Evolutionary conservation across 1,284 basidiomycete species (phyloP).

Genomic region (Trametes hirsuta): DNA sequence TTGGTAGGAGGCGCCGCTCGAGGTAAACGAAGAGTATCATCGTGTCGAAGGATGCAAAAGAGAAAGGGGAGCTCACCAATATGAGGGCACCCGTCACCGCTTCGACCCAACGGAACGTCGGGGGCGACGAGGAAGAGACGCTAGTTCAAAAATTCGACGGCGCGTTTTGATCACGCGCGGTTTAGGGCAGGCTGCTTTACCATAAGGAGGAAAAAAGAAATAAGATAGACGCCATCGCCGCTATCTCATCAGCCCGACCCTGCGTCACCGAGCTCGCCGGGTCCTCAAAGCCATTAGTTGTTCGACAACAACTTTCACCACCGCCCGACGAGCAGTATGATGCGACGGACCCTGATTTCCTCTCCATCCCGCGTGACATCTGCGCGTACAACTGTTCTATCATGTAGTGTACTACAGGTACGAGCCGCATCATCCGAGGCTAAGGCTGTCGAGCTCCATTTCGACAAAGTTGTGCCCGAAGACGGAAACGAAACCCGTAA

Average conservation of each 20-base stretch:
- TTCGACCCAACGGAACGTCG: background rate
- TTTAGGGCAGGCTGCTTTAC: slow-evolving; percentile 21
- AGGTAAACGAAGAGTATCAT: slow-evolving; percentile 55
- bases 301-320: background rate
- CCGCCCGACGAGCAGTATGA: background rate
- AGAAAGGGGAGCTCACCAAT: slow-evolving; percentile 27
- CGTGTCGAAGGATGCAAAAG: slow-evolving; percentile 42
- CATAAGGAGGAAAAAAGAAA: background rate
- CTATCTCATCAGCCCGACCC: slow-evolving; percentile 3
- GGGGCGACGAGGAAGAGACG: slow-evolving; percentile 8
- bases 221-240: background rate
- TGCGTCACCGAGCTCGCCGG: background rate
- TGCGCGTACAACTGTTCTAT: background rate
- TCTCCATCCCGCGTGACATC: background rate
- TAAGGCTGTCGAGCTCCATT: slow-evolving; percentile 44
- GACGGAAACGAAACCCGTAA: slow-evolving; percentile 42
- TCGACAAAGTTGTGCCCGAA: slow-evolving; percentile 45
- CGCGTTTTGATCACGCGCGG: slow-evolving; percentile 16
- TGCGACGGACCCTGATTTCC: background rate
- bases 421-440: slow-evolving; percentile 8
- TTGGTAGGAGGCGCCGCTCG: slow-evolving; percentile 57
- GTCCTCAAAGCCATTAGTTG: background rate
- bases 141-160: slow-evolving; percentile 1
- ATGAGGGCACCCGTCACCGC: background rate
- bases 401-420: background rate